These are phyloP conservation scores for Leucocoprinus birnbaumii DNA, from an alignment of 768 basidiomycete species.

Conservation along the genomic window DNA sequence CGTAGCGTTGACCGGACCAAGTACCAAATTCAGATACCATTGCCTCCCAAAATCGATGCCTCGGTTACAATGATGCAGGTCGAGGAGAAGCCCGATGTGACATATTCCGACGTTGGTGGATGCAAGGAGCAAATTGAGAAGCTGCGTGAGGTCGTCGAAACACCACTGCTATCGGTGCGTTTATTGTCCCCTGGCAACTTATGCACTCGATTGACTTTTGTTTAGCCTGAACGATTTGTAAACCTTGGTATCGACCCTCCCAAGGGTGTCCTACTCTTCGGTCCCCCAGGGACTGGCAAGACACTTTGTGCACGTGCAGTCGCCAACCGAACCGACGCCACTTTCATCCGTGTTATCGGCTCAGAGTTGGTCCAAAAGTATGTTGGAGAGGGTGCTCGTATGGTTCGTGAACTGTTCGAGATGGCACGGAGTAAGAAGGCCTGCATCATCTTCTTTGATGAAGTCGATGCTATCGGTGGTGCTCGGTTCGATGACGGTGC, in stretches of 20 bases:
- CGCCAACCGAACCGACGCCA: conserved; percentile 97
- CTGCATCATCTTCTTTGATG: conserved; percentile 99
- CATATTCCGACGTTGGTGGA: conserved; percentile 96
- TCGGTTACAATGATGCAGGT: conserved; percentile 99
- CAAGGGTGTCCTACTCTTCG: conserved; percentile 94
- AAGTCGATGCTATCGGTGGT: conserved; percentile 97
- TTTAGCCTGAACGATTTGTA: conserved; percentile 97
- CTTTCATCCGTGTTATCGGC: conserved; percentile 98
- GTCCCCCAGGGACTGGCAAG: conserved; percentile 97
- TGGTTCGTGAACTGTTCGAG: conserved; percentile 98
- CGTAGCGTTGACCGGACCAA: conserved; percentile 91
- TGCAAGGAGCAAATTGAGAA: conserved; percentile 99
- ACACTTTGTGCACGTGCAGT: conserved; percentile 98
- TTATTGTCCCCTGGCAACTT: background rate
- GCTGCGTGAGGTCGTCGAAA: conserved; percentile 96
- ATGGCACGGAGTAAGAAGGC: conserved; percentile 99
- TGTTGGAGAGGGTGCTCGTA: conserved; percentile 97
- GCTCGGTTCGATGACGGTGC: conserved; percentile 98
- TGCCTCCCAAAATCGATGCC: conserved; percentile 98
- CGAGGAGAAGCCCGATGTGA: conserved; percentile 97
- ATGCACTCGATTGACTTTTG: conserved; percentile 14
- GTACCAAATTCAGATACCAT: conserved; percentile 98
- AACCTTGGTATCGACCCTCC: conserved; percentile 99
- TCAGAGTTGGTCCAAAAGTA: conserved; percentile 99
- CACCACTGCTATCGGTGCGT: conserved; percentile 87